A percentile compares a stretch with the other conserved stretches of the same genome.
Evolutionary conservation across 2,329 filamentous ascomycete species (phyloP).

Genomic region (Cladosporium sp.): DNA sequence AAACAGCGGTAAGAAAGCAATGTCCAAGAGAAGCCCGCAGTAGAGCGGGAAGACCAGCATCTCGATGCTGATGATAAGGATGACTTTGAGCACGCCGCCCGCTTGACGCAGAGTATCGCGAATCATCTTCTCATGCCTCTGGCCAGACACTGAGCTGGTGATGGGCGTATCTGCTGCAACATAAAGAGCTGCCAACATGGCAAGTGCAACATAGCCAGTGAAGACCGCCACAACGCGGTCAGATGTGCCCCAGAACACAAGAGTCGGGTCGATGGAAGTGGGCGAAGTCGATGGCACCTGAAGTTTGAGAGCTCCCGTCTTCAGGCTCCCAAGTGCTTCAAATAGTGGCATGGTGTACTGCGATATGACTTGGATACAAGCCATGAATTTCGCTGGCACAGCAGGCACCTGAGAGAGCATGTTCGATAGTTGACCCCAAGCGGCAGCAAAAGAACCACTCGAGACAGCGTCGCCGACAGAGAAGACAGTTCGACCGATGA

Average conservation of each 20-base stretch:
- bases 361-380: slow-evolving; percentile 14
- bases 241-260: slow-evolving; percentile 42
- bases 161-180: slow-evolving; percentile 68
- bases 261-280: slow-evolving; percentile 30
- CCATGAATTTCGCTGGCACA: background rate
- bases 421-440: slow-evolving; percentile 15
- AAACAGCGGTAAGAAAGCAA: slow-evolving; percentile 85
- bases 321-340: slow-evolving; percentile 19
- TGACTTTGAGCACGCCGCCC: slow-evolving; percentile 94
- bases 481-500: slow-evolving; percentile 21
- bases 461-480: slow-evolving; percentile 23
- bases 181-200: slow-evolving; percentile 70
- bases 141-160: slow-evolving; percentile 52
- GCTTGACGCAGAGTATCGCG: slow-evolving; percentile 86
- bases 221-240: slow-evolving; percentile 69
- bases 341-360: slow-evolving; percentile 19
- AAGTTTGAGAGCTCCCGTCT: slow-evolving; percentile 21
- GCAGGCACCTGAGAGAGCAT: slow-evolving; percentile 15
- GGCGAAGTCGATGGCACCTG: slow-evolving; percentile 6
- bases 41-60: slow-evolving; percentile 98
- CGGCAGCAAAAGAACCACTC: slow-evolving; percentile 18
- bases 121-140: slow-evolving; percentile 65
- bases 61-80: slow-evolving; percentile 96
- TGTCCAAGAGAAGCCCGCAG: slow-evolving; percentile 83
- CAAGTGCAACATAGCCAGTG: slow-evolving; percentile 75